Conservation (phyloP, 176 grass and related monocot genomes). For the Otatea glauca region DNA sequence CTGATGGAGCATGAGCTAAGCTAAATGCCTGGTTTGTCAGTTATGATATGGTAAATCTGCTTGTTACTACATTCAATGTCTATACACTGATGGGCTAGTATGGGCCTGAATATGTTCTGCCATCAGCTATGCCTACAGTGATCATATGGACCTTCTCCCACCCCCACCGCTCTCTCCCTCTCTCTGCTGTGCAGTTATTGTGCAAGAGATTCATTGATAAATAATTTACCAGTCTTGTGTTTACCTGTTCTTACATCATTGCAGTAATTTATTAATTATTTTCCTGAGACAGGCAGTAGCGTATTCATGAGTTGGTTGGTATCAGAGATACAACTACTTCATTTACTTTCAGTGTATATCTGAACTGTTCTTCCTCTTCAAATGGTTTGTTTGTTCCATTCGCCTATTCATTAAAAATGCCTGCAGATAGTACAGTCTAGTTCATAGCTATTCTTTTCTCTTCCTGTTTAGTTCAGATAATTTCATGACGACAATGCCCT, state of each 20-base stretch:
- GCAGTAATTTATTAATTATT: conserved; percentile 39
- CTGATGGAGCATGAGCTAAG: conserved; percentile 14
- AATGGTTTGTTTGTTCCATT: conserved; percentile 54
- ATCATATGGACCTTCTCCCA: conserved; percentile 27
- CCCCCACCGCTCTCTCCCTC: conserved; percentile 6
- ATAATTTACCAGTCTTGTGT: conserved; percentile 37
- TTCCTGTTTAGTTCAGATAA: conserved; percentile 31
- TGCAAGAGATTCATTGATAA: conserved; percentile 51
- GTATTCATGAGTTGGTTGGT: conserved; percentile 44
- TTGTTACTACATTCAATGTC: conserved; percentile 40
- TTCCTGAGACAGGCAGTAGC: conserved; percentile 14
- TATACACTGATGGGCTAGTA: conserved; percentile 27
- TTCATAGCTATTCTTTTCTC: conserved; percentile 36
- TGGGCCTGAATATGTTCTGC: conserved; percentile 40
- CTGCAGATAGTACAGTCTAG: conserved; percentile 32
- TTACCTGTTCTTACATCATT: conserved; percentile 44
- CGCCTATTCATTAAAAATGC: conserved; percentile 51
- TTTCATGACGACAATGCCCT: conserved; percentile 33
- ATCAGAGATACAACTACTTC: conserved; percentile 39
- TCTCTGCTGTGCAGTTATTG: conserved; percentile 47
- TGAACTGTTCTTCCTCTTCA: conserved; percentile 47
- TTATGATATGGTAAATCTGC: conserved; percentile 33
- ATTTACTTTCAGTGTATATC: conserved; percentile 43
- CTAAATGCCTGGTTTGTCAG: conserved; percentile 32
- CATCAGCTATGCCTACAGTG: conserved; percentile 47